Base-by-base conservation (phyloP, 768 basidiomycete species). In the Zangia roseola region DNA sequence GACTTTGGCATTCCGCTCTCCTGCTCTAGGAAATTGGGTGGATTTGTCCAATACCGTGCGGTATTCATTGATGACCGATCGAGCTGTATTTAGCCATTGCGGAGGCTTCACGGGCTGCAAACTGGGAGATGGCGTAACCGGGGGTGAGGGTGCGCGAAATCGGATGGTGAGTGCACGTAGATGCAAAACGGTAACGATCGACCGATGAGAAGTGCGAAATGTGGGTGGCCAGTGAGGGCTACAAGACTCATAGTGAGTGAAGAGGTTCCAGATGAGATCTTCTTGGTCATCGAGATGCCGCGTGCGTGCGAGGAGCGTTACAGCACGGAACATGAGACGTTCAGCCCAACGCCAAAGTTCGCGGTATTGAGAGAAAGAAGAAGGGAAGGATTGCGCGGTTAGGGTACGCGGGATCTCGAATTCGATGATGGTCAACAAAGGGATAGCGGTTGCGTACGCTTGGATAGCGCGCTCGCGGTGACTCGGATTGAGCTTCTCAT, bases 271-370 rank as follows among this genome's bases (percentile, higher is more conserved):
- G n/a, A 87, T 62, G 10, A 71, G 71, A 38, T 70, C 67, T 19
- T 61, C 58, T 6, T 57, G 45, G 43, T 75, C 71, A 40, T 73
- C 69, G 10, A 63, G 62, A 47, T 59, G 56, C 13, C 69, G 71
- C 0, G 70, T 68, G 13, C 76, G 75, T 4, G 89, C 71, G 14
- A 83, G 78, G 0, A 92, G 67, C 2, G 88, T 71, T 36, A 89
- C 76, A 2, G 83, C 84, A n/a, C 94, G 80, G 73, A 88, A 88
- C n/a, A 94, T 71, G 20, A 91, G 74, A 17, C 83, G 77, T 57
- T 95, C 91, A 3, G 81, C 74, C 88, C 90, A 94, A 42, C 92
- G 77, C 76, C 91, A 93, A 10, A 94, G 74, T 59, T 97, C 94
- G 7, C 87, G 85, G 47, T 88, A 83, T 39, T 77, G 77, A 4